Conservation (phyloP, 331 rosid species). For the Rosa hybrid region DNA sequence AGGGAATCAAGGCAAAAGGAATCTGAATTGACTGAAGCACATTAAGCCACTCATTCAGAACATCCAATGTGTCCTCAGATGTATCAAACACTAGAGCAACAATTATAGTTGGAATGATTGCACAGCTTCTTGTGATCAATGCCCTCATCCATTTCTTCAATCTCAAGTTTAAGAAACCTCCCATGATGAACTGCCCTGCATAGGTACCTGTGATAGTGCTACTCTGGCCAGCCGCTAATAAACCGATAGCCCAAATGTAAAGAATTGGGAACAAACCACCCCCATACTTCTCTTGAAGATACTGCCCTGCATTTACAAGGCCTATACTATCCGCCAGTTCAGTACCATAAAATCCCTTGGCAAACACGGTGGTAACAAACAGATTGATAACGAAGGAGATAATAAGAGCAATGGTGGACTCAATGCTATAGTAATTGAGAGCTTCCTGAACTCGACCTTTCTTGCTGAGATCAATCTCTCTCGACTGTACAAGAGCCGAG, state of each 20-base stretch:
- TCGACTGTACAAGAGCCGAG: constrained; percentile 95
- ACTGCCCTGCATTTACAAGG: constrained; percentile 87
- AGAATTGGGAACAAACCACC: constrained; percentile 85
- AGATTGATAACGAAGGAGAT: constrained; percentile 78
- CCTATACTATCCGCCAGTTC: constrained; percentile 75
- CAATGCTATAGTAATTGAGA: constrained; percentile 83
- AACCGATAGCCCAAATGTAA: constrained; percentile 91
- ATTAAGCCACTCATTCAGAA: constrained; percentile 94
- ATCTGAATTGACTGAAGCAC: constrained; percentile 95
- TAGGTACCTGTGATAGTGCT: constrained; percentile 98
- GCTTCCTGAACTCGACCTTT: constrained; percentile 88
- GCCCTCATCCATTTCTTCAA: constrained; percentile 94
- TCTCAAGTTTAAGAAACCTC: constrained; percentile 82
- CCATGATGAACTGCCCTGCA: constrained; percentile 98
- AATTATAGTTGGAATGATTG: constrained; percentile 84
- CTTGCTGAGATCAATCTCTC: constrained; percentile 69
- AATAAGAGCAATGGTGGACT: constrained; percentile 73
- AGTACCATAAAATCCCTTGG: constrained; percentile 81
- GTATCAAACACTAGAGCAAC: constrained; percentile 84
- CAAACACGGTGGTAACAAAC: constrained; percentile 91
- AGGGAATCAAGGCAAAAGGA: constrained; percentile 95
- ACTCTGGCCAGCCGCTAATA: constrained; percentile 97
- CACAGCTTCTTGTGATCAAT: constrained; percentile 82
- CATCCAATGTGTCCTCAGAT: constrained; percentile 67
- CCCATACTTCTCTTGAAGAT: constrained; percentile 87